phyloP scores from a whole-genome alignment of 192 early-diverging fungal genomes.

The Coemansia interrupta region DNA sequence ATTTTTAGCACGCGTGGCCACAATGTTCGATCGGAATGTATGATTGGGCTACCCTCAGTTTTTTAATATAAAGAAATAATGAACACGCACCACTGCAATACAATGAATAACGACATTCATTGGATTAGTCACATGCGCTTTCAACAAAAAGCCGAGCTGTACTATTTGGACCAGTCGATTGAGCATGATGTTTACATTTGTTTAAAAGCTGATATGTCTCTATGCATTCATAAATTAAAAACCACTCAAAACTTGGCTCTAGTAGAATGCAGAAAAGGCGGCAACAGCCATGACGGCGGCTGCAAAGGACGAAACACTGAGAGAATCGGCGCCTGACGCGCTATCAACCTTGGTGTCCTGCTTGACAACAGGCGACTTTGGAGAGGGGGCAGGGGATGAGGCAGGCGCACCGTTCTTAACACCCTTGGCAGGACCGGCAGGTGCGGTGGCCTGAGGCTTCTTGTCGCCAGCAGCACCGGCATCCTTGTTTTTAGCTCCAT shows the following conservation, averaged over 20 bases:
- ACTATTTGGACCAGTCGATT: not conserved
- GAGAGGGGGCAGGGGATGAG: constrained; percentile 3
- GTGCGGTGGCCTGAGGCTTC: not conserved
- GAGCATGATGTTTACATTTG: not conserved
- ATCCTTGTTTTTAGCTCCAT: not conserved
- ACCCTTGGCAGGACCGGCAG: constrained; percentile 1
- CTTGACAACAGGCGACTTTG: constrained; percentile 17
- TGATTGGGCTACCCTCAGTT: not conserved
- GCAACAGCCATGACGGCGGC: constrained; percentile 29
- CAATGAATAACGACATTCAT: too few species aligned
- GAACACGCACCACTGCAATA: not conserved
- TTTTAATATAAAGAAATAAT: not conserved
- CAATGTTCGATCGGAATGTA: not conserved
- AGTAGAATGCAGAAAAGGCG: constrained; percentile 35
- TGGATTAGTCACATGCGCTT: not conserved
- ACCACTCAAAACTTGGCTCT: constrained; percentile 6
- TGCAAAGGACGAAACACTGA: constrained; percentile 18
- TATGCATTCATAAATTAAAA: not conserved
- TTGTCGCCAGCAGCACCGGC: constrained; percentile 3
- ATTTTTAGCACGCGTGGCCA: not conserved
- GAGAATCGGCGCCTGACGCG: constrained; percentile 12
- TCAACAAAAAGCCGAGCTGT: too few species aligned
- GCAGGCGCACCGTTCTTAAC: not conserved
- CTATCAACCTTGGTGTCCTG: constrained; percentile 11
- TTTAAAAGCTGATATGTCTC: not conserved